Evolutionary conservation across 169 alveolate species (phyloP).

Genomic region (Plasmodium falciparum): DNA sequence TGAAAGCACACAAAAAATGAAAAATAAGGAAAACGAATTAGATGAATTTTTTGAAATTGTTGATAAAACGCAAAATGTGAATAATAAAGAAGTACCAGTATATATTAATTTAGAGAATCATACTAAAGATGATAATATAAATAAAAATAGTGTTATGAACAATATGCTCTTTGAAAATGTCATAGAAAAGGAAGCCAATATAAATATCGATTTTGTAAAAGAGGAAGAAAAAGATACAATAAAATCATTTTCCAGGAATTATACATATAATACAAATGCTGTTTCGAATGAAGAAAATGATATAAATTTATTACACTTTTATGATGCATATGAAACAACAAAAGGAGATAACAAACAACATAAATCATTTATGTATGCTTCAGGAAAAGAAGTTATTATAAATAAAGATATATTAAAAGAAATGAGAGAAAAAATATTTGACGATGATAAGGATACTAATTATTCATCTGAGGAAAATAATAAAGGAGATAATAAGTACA

Average conservation of each 20-base stretch:
- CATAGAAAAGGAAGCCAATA: conserved; percentile 3
- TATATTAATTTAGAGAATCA: conserved; percentile 39
- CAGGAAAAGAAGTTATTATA: conserved; percentile 19
- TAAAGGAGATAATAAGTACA: neutral
- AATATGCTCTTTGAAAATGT: neutral
- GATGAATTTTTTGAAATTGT: conserved; percentile 41
- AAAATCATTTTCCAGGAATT: too few species aligned
- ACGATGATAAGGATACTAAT: conserved; percentile 2
- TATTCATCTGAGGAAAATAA: neutral
- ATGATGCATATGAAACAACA: neutral
- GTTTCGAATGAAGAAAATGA: neutral
- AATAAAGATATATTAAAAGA: conserved; percentile 18
- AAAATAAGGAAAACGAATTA: neutral
- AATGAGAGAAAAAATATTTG: conserved; percentile 12
- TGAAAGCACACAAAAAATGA: conserved; percentile 16
- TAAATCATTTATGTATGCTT: conserved; percentile 16
- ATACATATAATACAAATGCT: neutral
- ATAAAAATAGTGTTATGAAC: neutral
- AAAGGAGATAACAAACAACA: neutral
- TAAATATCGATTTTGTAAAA: conserved; percentile 16
- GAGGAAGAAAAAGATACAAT: neutral
- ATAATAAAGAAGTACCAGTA: neutral
- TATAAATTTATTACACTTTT: neutral
- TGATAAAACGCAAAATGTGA: neutral
- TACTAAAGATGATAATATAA: conserved; percentile 5